Conservation (phyloP, 768 basidiomycete species). For the Suillus variegatus region DNA sequence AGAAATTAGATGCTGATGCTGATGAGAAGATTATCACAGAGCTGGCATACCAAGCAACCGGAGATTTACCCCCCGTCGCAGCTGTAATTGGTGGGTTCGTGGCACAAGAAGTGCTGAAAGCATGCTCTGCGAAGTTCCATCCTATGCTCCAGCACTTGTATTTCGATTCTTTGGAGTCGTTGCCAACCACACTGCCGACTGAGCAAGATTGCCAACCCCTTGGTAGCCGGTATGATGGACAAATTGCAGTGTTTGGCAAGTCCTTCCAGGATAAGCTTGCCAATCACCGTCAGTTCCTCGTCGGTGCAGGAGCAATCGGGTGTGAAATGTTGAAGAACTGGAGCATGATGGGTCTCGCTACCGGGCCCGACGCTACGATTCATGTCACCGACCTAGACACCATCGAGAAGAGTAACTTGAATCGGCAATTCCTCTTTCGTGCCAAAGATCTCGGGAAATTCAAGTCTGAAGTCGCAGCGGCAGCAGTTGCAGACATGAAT, state of each 20-base stretch:
- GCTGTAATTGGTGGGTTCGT: constrained; percentile 98
- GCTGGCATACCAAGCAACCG: constrained; percentile 87
- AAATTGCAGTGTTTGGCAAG: constrained; percentile 95
- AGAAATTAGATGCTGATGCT: constrained; percentile 71
- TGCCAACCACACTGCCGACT: constrained; percentile 73
- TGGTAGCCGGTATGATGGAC: constrained; percentile 87
- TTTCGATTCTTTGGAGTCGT: constrained; percentile 95
- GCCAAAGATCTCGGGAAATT: constrained; percentile 95
- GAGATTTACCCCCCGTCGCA: constrained; percentile 86
- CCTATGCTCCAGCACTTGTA: constrained; percentile 95
- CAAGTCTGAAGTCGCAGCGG: constrained; percentile 92
- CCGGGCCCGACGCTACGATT: constrained; percentile 76
- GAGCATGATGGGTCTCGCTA: constrained; percentile 96
- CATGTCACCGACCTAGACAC: constrained; percentile 97
- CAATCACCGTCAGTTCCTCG: constrained; percentile 91
- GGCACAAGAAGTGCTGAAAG: constrained; percentile 97
- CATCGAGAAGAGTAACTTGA: constrained; percentile 98
- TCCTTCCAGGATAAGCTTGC: constrained; percentile 90
- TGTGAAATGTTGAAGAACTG: constrained; percentile 99
- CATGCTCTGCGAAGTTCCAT: constrained; percentile 96
- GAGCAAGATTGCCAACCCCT: constrained; percentile 83
- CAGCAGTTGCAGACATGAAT: constrained; percentile 95
- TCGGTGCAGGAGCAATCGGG: constrained; percentile 98
- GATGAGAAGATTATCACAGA: constrained; percentile 84
- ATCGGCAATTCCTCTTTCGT: constrained; percentile 97